A percentile compares a stretch with the other conserved stretches of the same genome.
Conservation (phyloP, 306 rosid species). For the Quercus ilex region DNA sequence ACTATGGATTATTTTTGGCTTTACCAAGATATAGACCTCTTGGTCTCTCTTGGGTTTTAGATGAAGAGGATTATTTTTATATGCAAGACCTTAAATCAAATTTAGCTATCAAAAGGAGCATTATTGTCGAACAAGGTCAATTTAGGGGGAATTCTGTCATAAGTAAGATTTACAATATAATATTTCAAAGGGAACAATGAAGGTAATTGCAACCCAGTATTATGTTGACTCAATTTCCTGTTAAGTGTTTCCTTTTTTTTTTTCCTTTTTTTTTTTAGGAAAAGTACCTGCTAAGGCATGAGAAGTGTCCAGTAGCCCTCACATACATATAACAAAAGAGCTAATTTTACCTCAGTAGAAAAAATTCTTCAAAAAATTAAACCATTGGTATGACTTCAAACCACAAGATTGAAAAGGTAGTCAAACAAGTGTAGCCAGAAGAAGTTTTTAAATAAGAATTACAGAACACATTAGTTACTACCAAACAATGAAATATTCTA, state of each 20-base stretch:
- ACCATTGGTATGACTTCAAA: not conserved
- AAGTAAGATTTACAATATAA: not conserved
- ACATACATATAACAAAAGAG: not conserved
- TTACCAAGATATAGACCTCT: not conserved
- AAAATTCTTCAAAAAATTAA: not conserved
- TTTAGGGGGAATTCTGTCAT: not conserved
- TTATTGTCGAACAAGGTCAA: no score
- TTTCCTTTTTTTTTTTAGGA: no score
- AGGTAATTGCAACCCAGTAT: not conserved
- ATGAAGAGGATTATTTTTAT: not conserved
- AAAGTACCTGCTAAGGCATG: not conserved
- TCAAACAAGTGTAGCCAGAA: not conserved
- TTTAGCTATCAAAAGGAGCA: not conserved
- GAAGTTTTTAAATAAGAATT: not conserved
- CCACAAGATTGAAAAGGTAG: not conserved
- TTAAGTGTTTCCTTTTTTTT: not conserved
- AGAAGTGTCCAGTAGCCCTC: not conserved
- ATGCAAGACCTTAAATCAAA: not conserved
- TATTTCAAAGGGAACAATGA: not conserved
- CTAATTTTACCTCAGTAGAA: not conserved
- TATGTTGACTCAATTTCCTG: not conserved
- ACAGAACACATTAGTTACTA: not conserved
- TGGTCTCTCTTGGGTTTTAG: not conserved
- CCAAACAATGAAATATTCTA: not conserved
- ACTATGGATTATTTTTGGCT: not conserved